phyloP scores from a whole-genome alignment of 2,329 filamentous ascomycete species.

The Xylaria hypoxylon region DNA sequence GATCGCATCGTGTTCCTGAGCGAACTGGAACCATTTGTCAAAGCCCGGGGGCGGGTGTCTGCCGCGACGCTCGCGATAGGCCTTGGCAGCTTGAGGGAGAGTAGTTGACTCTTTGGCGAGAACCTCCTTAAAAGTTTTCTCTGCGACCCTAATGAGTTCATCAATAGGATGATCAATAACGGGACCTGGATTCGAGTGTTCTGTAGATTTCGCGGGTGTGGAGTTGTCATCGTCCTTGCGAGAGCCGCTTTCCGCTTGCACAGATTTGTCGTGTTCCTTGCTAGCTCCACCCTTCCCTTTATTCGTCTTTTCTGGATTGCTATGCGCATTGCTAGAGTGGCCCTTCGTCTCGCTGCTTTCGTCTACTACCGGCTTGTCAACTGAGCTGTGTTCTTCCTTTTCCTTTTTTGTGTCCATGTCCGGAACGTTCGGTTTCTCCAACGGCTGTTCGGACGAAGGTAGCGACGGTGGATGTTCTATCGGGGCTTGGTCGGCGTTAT shows the following conservation, averaged over 20 bases:
- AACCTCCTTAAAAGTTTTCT: conserved; percentile 54
- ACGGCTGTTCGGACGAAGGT: conserved; percentile 34
- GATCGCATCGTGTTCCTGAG: conserved; percentile 56
- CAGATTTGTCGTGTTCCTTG: conserved; percentile 7
- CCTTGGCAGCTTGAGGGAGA: conserved; percentile 58
- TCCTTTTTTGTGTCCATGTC: conserved; percentile 2
- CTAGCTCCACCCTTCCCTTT: conserved; percentile 17
- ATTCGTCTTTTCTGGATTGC: conserved; percentile 19
- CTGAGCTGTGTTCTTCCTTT: background rate
- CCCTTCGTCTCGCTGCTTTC: conserved; percentile 13
- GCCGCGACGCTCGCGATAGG: conserved; percentile 60
- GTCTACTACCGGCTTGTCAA: conserved; percentile 11
- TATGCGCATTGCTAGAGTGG: conserved; percentile 7
- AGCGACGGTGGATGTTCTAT: conserved; percentile 25
- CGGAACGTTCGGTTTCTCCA: conserved; percentile 35
- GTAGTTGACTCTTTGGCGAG: conserved; percentile 57
- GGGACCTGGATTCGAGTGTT: conserved; percentile 38
- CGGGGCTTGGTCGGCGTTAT: conserved; percentile 34
- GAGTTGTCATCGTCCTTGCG: conserved; percentile 21
- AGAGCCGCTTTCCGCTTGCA: conserved; percentile 11
- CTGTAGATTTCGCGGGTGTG: conserved; percentile 28
- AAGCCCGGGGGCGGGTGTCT: conserved; percentile 63
- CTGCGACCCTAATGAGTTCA: conserved; percentile 56
- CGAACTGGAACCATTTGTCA: conserved; percentile 61
- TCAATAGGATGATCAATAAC: conserved; percentile 58